Evolutionary conservation across 1,284 basidiomycete species (phyloP).

Genomic region (Takashimella tepidaria): DNA sequence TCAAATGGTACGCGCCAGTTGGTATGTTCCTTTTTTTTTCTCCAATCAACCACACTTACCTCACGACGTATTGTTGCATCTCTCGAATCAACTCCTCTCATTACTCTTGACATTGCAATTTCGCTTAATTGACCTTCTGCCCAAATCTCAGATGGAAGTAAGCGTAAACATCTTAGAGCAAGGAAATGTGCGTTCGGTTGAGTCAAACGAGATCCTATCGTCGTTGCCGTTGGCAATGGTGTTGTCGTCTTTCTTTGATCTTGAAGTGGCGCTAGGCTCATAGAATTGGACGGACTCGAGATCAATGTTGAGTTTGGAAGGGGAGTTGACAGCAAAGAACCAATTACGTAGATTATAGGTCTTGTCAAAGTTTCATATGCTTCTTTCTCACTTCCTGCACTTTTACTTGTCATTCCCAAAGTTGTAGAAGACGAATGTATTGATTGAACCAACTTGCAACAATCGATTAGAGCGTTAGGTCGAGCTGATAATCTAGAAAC

Average conservation of each 20-base stretch:
- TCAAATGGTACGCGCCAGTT: neutral
- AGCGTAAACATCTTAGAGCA: slow-evolving; percentile 30
- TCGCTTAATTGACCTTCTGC: slow-evolving; percentile 30
- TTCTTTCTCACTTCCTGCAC: slow-evolving; percentile 26
- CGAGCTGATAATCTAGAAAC: too few species aligned
- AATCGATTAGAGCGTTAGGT: too few species aligned
- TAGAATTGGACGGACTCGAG: slow-evolving; percentile 4
- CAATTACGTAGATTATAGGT: slow-evolving; percentile 5
- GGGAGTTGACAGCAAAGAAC: neutral
- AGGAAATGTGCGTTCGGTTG: slow-evolving; percentile 34
- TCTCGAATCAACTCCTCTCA: slow-evolving; percentile 35
- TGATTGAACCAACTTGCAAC: too few species aligned
- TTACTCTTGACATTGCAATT: slow-evolving; percentile 33
- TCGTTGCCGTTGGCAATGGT: neutral
- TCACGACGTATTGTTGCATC: slow-evolving; percentile 33
- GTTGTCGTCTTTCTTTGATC: neutral
- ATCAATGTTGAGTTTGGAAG: slow-evolving; percentile 5
- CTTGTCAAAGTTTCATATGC: slow-evolving; percentile 21
- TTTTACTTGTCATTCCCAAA: slow-evolving; percentile 19
- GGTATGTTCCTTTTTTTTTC: neutral
- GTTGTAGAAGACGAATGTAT: neutral
- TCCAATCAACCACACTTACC: slow-evolving; percentile 22
- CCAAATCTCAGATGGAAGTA: slow-evolving; percentile 25
- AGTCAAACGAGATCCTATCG: neutral
- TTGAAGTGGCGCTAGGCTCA: slow-evolving; percentile 4